A percentile compares a stretch with the other conserved stretches of the same genome.
Conservation (phyloP, 345 rosid species). For the Draba incana region DNA sequence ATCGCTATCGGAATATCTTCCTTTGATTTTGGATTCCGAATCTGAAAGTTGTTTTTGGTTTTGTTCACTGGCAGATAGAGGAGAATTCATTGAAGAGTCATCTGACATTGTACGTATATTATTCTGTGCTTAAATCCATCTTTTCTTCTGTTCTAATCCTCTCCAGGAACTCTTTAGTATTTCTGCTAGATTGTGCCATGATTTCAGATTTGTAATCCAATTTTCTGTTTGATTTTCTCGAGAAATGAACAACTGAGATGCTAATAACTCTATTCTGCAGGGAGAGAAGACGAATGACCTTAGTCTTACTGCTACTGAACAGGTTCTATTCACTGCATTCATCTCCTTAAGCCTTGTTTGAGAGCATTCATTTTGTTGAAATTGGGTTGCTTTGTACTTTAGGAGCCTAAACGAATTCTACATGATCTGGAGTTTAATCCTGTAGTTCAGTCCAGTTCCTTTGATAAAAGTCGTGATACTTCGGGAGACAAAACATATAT, state of each 20-base stretch:
- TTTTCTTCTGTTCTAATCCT: conserved; percentile 4
- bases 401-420: conserved; percentile 72
- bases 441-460: conserved; percentile 40
- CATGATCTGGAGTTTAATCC: conserved; percentile 53
- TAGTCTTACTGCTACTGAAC: conserved; percentile 57
- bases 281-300: conserved; percentile 49
- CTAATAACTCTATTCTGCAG: conserved; percentile 48
- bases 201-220: neutral
- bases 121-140: no score
- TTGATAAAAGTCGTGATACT: conserved; percentile 36
- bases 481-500: conserved; percentile 31
- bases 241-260: conserved; percentile 23
- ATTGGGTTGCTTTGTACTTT: conserved; percentile 34
- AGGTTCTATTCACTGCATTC: conserved; percentile 24
- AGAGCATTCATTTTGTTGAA: conserved; percentile 20
- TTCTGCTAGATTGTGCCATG: conserved; percentile 12
- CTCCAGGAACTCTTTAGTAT: conserved; percentile 1
- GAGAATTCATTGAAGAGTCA: conserved; percentile 65
- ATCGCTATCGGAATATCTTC: conserved; percentile 6
- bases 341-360: conserved; percentile 5
- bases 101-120: conserved; percentile 63
- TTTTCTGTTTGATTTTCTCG: conserved; percentile 1
- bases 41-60: conserved; percentile 26
- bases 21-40: conserved; percentile 19
- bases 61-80: conserved; percentile 57